Percentiles rank a stretch among this genome's conserved stretches.
Evolutionary conservation across 1,284 basidiomycete genomes (phyloP).

Genomic region (Grifola frondosa): DNA sequence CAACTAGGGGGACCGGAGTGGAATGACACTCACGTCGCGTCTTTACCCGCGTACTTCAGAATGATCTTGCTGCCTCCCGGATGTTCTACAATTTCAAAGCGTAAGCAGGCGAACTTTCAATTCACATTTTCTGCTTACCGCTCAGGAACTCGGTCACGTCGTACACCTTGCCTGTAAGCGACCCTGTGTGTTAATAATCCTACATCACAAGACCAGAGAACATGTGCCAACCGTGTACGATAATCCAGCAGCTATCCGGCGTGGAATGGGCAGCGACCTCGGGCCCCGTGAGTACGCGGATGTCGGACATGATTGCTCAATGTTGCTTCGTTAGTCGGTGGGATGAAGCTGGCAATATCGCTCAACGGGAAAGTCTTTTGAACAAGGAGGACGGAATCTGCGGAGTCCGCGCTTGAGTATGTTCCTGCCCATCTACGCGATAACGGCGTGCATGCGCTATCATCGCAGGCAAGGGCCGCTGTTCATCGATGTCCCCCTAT

Average conservation of each 20-base stretch:
- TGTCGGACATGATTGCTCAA: conserved; percentile 24
- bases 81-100: conserved; percentile 38
- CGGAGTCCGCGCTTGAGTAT: conserved; percentile 8
- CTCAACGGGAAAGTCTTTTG: conserved; percentile 15
- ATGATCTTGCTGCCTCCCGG: conserved; percentile 59
- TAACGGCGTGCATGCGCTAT: too few species aligned
- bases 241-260: conserved; percentile 73
- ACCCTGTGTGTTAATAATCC: conserved; percentile 21
- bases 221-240: conserved; percentile 56
- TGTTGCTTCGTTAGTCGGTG: too few species aligned
- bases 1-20: neutral
- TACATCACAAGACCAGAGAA: neutral
- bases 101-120: too few species aligned
- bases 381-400: conserved; percentile 15
- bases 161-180: conserved; percentile 61
- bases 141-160: conserved; percentile 71
- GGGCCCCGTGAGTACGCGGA: conserved; percentile 26
- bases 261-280: conserved; percentile 30
- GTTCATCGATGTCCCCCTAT: too few species aligned
- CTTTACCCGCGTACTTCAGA: conserved; percentile 72
- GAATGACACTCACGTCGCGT: conserved; percentile 54
- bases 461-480: too few species aligned
- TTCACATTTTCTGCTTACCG: too few species aligned
- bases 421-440: neutral
- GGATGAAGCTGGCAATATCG: neutral